Percentiles rank a stretch among this genome's conserved stretches.
Evolutionary conservation across 495 filamentous ascomycete species (phyloP).

Genomic region (Aspergillus diversus): DNA sequence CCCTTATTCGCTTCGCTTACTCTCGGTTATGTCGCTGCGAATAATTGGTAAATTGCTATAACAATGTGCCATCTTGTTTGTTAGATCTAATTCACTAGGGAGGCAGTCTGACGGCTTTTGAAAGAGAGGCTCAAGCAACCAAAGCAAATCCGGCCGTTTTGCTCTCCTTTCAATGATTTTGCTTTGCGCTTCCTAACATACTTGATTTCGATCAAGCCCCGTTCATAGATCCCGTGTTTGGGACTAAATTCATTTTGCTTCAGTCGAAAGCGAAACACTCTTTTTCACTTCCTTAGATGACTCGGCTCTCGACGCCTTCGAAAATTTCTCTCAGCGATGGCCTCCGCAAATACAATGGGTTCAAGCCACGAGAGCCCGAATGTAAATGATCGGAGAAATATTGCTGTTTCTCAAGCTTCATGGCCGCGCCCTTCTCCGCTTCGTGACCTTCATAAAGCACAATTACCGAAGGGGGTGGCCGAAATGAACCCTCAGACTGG

Average conservation of each 20-base stretch:
- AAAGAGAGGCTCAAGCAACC: constrained; percentile 10
- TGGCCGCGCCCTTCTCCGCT: constrained; percentile 12
- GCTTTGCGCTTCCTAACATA: neutral
- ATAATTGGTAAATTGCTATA: constrained; percentile 22
- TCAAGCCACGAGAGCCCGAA: constrained; percentile 5
- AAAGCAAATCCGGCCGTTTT: constrained; percentile 10
- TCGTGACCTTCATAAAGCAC: constrained; percentile 19
- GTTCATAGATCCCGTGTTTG: too few relatives aligned
- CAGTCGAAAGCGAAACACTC: neutral
- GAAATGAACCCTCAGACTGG: constrained; percentile 23
- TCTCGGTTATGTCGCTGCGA: constrained; percentile 7
- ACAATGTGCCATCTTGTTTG: constrained; percentile 32
- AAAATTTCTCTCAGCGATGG: constrained; percentile 13
- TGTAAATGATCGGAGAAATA: constrained; percentile 9
- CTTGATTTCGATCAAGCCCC: neutral
- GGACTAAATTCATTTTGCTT: neutral
- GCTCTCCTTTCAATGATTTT: constrained; percentile 18
- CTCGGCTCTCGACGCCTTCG: constrained; percentile 3
- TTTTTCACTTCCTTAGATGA: constrained; percentile 6
- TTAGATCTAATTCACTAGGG: constrained; percentile 29
- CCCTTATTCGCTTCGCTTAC: constrained; percentile 15
- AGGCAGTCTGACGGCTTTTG: constrained; percentile 29
- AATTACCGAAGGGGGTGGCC: constrained; percentile 22
- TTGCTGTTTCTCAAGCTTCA: constrained; percentile 4
- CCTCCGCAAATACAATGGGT: constrained; percentile 16